A percentile compares a stretch with the other conserved stretches of the same genome.
Conservation (phyloP, 179 eudicot genomes). For the Silene vulgaris region DNA sequence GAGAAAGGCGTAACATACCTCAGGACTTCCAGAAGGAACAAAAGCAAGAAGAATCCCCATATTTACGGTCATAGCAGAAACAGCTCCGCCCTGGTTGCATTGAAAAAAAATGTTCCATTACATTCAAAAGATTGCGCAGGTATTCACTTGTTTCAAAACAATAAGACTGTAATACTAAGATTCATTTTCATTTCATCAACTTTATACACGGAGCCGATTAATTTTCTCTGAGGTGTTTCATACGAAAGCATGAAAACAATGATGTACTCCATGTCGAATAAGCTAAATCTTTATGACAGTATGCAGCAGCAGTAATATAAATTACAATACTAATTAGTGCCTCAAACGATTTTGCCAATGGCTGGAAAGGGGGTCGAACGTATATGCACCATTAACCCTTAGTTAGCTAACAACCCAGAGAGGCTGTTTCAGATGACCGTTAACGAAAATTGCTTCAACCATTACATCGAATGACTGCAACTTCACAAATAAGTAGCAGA, state of each 20-base stretch:
- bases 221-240: too few species aligned
- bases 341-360: too few species aligned
- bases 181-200: background rate
- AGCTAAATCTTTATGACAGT: too few species aligned
- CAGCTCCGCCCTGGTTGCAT: conserved; percentile 77
- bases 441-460: background rate
- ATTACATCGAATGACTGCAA: background rate
- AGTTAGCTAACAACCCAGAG: too few species aligned
- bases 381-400: too few species aligned
- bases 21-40: conserved; percentile 76
- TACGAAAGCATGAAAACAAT: too few species aligned
- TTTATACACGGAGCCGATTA: background rate
- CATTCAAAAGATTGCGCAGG: conserved; percentile 5
- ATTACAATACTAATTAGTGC: too few species aligned
- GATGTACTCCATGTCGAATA: too few species aligned
- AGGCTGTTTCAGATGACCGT: too few species aligned
- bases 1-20: conserved; percentile 42
- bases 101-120: conserved; percentile 4
- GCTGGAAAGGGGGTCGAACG: too few species aligned
- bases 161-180: background rate
- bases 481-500: background rate
- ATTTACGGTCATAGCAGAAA: conserved; percentile 94
- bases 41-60: conserved; percentile 89
- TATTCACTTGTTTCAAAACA: conserved; percentile 16
- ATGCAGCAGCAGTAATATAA: too few species aligned